Evolutionary conservation across 192 early-diverging fungal genomes (phyloP).

Genomic region (Entomortierella parvispora): DNA sequence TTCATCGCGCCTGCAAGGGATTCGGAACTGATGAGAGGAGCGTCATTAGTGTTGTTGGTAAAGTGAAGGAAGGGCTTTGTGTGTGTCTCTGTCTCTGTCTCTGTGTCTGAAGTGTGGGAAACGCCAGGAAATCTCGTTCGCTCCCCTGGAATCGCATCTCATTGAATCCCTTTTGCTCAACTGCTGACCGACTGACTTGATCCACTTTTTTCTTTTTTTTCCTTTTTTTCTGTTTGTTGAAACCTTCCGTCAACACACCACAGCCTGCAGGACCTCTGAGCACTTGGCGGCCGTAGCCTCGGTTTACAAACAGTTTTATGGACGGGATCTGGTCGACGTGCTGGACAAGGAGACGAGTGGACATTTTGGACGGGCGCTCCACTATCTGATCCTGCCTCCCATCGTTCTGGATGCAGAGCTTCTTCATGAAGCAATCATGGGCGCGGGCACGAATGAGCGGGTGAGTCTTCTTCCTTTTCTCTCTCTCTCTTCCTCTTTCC

Average conservation of each 20-base stretch:
- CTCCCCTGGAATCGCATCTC: too few relatives aligned
- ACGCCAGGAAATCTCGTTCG: too few relatives aligned
- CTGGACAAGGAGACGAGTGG: conserved; percentile 46
- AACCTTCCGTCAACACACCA: not conserved
- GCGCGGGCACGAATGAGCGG: conserved; percentile 45
- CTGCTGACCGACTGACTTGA: too few relatives aligned
- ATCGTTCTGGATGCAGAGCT: conserved; percentile 41
- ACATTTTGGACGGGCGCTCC: conserved; percentile 28
- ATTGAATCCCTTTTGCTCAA: not conserved
- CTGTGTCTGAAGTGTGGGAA: too few relatives aligned
- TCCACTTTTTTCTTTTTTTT: too few relatives aligned
- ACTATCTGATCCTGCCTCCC: conserved; percentile 41
- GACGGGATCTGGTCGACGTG: conserved; percentile 42
- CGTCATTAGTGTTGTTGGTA: conserved; percentile 50
- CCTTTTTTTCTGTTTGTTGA: not conserved
- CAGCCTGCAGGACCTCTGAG: conserved; percentile 30
- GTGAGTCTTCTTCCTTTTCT: conserved; percentile 16
- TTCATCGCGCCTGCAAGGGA: conserved; percentile 37
- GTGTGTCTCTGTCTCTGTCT: too few relatives aligned
- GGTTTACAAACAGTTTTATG: conserved; percentile 46
- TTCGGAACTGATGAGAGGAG: conserved; percentile 46
- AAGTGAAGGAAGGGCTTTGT: not conserved
- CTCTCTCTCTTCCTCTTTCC: not conserved
- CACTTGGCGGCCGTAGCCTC: conserved; percentile 32
- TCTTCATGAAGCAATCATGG: conserved; percentile 23